Percentiles rank a stretch among this genome's conserved stretches.
Conservation (phyloP, 345 rosid species). For the Moringa oleifera region DNA sequence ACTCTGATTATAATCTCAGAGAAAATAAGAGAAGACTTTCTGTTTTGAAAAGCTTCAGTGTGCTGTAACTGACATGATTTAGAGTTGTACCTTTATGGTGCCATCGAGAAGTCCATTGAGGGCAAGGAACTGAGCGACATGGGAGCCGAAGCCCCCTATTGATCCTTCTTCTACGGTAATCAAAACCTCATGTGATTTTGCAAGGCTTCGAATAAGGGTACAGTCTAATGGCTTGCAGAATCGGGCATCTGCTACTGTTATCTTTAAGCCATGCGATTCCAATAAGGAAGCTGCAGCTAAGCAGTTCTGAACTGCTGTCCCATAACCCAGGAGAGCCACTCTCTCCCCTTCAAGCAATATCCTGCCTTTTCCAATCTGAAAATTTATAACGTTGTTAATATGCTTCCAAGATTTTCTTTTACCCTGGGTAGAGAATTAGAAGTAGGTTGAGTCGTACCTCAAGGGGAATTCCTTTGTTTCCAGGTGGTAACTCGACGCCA, state of each 20-base stretch:
- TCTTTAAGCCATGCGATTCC: conserved; percentile 37
- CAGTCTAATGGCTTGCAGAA: conserved; percentile 90
- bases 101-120: conserved; percentile 92
- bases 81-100: conserved; percentile 57
- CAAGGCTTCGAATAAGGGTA: conserved; percentile 68
- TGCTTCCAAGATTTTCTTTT: background rate
- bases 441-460: conserved; percentile 40
- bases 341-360: conserved; percentile 79
- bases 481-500: conserved; percentile 66
- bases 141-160: conserved; percentile 93
- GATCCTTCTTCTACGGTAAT: conserved; percentile 98
- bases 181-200: conserved; percentile 74
- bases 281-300: conserved; percentile 64
- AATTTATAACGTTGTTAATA: background rate
- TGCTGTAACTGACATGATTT: too few species aligned
- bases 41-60: too few species aligned
- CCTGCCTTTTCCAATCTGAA: conserved; percentile 83
- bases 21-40: too few species aligned
- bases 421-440: background rate
- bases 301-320: conserved; percentile 85
- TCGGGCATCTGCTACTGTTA: conserved; percentile 87
- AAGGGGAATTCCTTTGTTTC: conserved; percentile 81
- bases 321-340: conserved; percentile 86
- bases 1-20: too few species aligned
- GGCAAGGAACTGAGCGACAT: conserved; percentile 90